phyloP scores from a whole-genome alignment of 352 stramenopile species.

The Pythium phragmiticola region DNA sequence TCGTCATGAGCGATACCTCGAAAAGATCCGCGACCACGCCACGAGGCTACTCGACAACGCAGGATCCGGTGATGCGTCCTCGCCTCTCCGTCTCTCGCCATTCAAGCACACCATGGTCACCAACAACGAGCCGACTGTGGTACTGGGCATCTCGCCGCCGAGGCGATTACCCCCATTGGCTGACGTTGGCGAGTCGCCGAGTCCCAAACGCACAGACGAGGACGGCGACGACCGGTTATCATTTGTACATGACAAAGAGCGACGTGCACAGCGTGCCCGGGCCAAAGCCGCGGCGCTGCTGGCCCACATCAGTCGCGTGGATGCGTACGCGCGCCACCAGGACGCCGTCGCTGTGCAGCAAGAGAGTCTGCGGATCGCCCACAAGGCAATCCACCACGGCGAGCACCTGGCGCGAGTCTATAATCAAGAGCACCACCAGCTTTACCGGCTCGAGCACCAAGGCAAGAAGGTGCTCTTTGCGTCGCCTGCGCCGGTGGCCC shows the following conservation, averaged over 20 bases:
- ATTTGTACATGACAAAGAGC: slow-evolving; percentile 50
- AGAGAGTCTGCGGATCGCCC: slow-evolving; percentile 42
- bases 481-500: slow-evolving; percentile 24
- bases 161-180: slow-evolving; percentile 7
- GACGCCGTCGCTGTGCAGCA: slow-evolving; percentile 32
- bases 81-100: slow-evolving; percentile 2
- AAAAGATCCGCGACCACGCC: slow-evolving; percentile 39
- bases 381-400: slow-evolving; percentile 43
- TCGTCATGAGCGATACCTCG: slow-evolving; percentile 49
- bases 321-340: slow-evolving; percentile 42
- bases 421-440: slow-evolving; percentile 42
- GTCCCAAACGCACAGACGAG: not conserved
- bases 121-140: slow-evolving; percentile 18
- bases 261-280: slow-evolving; percentile 34
- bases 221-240: slow-evolving; percentile 35
- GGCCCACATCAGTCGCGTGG: slow-evolving; percentile 50
- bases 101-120: slow-evolving; percentile 9
- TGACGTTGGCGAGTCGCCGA: not conserved
- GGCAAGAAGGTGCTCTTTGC: slow-evolving; percentile 32
- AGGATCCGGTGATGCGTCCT: not conserved
- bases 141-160: slow-evolving; percentile 18
- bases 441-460: slow-evolving; percentile 34
- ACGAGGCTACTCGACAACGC: slow-evolving; percentile 2
- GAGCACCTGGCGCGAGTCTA: slow-evolving; percentile 44
- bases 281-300: slow-evolving; percentile 41